Conservation (phyloP, 106 monocot genomes). For the Alisma plantagoaquatica region DNA sequence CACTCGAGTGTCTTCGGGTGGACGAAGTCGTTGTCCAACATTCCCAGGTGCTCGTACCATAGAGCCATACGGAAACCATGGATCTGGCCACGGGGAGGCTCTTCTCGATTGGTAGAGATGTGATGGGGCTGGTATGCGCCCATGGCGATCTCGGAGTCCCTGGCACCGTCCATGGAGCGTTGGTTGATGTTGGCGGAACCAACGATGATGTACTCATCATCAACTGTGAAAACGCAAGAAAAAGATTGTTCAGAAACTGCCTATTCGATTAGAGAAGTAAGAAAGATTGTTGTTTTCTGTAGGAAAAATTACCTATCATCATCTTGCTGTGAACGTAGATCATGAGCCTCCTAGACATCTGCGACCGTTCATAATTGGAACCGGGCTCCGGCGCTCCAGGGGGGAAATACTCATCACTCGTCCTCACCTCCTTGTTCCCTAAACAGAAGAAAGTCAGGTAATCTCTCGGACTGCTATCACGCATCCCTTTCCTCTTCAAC, state of each 20-base stretch:
- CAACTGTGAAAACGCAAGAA: constrained; percentile 24
- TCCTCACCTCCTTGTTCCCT: constrained; percentile 55
- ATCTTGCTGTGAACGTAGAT: constrained; percentile 80
- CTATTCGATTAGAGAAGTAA: not conserved
- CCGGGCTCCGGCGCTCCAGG: constrained; percentile 39
- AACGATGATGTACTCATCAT: constrained; percentile 73
- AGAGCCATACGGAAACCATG: constrained; percentile 63
- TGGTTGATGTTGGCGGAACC: constrained; percentile 83
- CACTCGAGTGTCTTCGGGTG: constrained; percentile 51
- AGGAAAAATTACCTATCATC: constrained; percentile 53
- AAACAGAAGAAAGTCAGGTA: constrained; percentile 73
- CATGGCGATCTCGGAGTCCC: constrained; percentile 83
- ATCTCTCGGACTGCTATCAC: constrained; percentile 47
- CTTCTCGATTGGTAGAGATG: constrained; percentile 24
- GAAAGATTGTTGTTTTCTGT: not conserved
- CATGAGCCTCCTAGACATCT: constrained; percentile 60
- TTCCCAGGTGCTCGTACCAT: constrained; percentile 65
- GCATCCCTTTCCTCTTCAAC: constrained; percentile 48
- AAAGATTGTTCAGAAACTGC: not conserved
- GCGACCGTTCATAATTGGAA: constrained; percentile 46
- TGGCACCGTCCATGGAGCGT: constrained; percentile 60
- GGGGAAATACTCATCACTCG: constrained; percentile 46
- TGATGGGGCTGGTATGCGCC: constrained; percentile 65
- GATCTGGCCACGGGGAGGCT: constrained; percentile 46
- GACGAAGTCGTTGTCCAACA: constrained; percentile 37